A percentile compares a stretch with the other conserved stretches of the same genome.
These are phyloP conservation scores for Xylaria venustula DNA, from an alignment of 495 filamentous ascomycete genomes.

Conservation along the genomic window DNA sequence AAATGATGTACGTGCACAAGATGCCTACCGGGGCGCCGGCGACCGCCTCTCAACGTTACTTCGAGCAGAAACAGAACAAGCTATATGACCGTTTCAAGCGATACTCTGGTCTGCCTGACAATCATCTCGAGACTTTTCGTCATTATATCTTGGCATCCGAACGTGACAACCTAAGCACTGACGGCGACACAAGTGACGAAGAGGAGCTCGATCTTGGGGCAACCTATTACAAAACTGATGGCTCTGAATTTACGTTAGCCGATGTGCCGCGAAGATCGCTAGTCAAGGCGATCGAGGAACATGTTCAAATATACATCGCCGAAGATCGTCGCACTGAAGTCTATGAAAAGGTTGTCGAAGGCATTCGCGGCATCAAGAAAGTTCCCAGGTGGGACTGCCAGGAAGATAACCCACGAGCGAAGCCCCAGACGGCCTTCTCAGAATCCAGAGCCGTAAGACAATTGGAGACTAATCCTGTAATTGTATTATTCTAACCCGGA, in stretches of 20 bases:
- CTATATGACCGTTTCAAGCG: background rate
- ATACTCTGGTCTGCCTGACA: background rate
- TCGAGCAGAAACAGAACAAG: background rate
- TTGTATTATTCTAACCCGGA: background rate
- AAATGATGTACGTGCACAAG: background rate
- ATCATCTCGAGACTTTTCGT: background rate
- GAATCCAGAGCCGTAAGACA: constrained; percentile 1
- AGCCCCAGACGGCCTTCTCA: constrained; percentile 3
- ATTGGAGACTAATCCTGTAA: background rate
- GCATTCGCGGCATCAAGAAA: background rate
- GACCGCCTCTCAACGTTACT: background rate
- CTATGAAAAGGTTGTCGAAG: background rate
- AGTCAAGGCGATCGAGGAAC: background rate
- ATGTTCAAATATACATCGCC: background rate
- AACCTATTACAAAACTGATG: background rate
- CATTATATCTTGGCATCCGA: too few relatives aligned
- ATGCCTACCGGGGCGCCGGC: too few relatives aligned
- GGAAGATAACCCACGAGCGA: background rate
- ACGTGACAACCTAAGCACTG: too few relatives aligned
- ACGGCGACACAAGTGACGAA: background rate
- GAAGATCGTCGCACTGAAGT: background rate
- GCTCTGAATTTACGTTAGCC: background rate
- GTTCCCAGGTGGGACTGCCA: background rate
- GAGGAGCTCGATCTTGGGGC: background rate
- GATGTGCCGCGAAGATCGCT: background rate